Conservation (phyloP, 495 filamentous ascomycete genomes). For the Aspergillus ostianus region DNA sequence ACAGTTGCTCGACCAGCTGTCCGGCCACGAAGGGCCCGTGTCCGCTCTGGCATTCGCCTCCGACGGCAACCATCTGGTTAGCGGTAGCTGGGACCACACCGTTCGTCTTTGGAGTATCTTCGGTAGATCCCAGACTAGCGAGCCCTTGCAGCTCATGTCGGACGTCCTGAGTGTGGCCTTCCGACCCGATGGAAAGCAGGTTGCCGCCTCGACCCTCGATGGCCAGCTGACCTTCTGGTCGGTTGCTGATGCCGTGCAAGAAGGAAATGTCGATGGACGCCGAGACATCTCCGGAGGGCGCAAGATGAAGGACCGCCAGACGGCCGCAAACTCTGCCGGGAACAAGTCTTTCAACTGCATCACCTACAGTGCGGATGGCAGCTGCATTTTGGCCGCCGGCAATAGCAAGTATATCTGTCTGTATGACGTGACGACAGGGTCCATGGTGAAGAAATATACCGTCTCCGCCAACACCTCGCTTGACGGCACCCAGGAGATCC, state of each 20-base stretch:
- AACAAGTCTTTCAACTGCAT: constrained; percentile 89
- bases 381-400: constrained; percentile 82
- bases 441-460: constrained; percentile 90
- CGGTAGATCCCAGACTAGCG: constrained; percentile 86
- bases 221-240: constrained; percentile 96
- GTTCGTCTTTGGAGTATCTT: constrained; percentile 96
- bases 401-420: constrained; percentile 98
- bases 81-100: constrained; percentile 93
- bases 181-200: constrained; percentile 83
- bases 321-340: constrained; percentile 83
- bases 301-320: constrained; percentile 79
- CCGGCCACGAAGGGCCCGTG: constrained; percentile 92
- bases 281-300: constrained; percentile 92
- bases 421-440: constrained; percentile 85
- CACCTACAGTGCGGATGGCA: constrained; percentile 86
- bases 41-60: constrained; percentile 84
- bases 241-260: constrained; percentile 79
- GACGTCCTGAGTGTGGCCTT: constrained; percentile 87
- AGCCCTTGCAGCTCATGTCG: constrained; percentile 84
- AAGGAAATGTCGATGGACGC: constrained; percentile 77
- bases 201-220: constrained; percentile 89
- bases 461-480: constrained; percentile 91
- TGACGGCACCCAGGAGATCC: constrained; percentile 92
- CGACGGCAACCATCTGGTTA: constrained; percentile 76
- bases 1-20: constrained; percentile 84